Conservation (phyloP, 768 basidiomycete species). For the Rhizopogon vinicolor region DNA sequence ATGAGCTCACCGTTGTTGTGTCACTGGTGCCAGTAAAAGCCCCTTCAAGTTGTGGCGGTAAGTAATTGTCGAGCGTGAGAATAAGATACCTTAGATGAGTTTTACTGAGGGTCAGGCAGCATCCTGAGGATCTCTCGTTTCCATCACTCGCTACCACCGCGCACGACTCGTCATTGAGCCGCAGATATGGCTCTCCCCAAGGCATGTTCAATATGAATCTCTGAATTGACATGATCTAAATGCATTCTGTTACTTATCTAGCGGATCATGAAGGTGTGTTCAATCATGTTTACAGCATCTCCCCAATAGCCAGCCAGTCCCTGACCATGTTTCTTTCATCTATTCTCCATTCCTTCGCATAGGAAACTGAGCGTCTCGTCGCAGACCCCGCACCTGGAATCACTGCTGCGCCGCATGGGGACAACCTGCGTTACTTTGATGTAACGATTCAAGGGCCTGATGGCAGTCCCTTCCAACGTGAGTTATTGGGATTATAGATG, state of each 20-base stretch:
- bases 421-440: slow-evolving; percentile 98
- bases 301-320: slow-evolving; percentile 1
- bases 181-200: slow-evolving; percentile 32
- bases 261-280: slow-evolving; percentile 50
- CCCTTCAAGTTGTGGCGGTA: neutral
- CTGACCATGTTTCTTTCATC: slow-evolving; percentile 14
- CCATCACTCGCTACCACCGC: slow-evolving; percentile 8
- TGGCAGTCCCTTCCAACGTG: slow-evolving; percentile 89
- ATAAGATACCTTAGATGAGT: slow-evolving; percentile 8
- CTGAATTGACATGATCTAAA: slow-evolving; percentile 4
- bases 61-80: slow-evolving; percentile 12
- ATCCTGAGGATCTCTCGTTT: neutral
- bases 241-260: slow-evolving; percentile 15
- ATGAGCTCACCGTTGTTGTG: neutral
- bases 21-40: neutral
- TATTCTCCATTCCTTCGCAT: slow-evolving; percentile 7
- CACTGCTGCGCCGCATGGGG: slow-evolving; percentile 91
- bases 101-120: neutral
- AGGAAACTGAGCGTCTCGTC: slow-evolving; percentile 98
- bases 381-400: slow-evolving; percentile 98
- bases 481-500: slow-evolving; percentile 26
- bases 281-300: slow-evolving; percentile 13
- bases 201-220: slow-evolving; percentile 12
- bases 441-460: slow-evolving; percentile 94
- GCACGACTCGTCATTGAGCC: slow-evolving; percentile 11